Base-by-base conservation (phyloP, 1,139 yeast genomes). In the Candida pseudoviswanathii region DNA sequence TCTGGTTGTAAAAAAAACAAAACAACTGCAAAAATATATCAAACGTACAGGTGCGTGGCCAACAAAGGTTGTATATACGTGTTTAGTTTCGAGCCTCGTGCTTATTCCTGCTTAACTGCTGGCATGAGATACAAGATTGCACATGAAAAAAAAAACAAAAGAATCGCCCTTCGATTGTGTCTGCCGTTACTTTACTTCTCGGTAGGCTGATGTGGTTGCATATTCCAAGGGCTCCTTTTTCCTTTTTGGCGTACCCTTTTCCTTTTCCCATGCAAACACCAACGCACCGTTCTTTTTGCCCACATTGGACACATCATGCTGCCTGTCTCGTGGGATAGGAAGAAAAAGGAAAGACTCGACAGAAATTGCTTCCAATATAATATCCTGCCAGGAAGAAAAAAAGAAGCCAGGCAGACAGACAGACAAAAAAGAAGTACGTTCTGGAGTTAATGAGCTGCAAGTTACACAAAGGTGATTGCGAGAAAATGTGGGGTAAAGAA, bases 21-120 rank as follows among this genome's bases (percentile, higher is more conserved):
- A 39, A 39, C 21, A 37, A 37, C 31, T 37, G 41, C 41, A 37
- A 37, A 37, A 37, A 27, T 27, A 39, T 8, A 39, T 27, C 42
- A 27, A 39, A 39, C 42, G 42, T 39, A 39, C 42, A 29, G 33
- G 40, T 9, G 11, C 40, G 6, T 22, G 24, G 7, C 10, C 26
- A 5, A 8, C n/a, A 21, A 25, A 25, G n/a, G 24, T 24, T 24
- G 21, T 21, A 10, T 10, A 16, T 10, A 25, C 5, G 11, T 10
- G 3, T 25, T 7, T 9, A 37, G 5, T 10, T 25, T 7, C 16
- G 11, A 37, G 11, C 16, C n/a, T 5, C 4, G 22, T 4, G 40
- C 5, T 3, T 36, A 24, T 22, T 4, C 9, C 10, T 34, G 9
- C 25, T 34, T 34, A 11, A 16, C 9, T 5, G 16, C 16, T 16